Evolutionary conservation across 2,329 filamentous ascomycete genomes (phyloP).

Genomic region (Byssochlamys sp.): DNA sequence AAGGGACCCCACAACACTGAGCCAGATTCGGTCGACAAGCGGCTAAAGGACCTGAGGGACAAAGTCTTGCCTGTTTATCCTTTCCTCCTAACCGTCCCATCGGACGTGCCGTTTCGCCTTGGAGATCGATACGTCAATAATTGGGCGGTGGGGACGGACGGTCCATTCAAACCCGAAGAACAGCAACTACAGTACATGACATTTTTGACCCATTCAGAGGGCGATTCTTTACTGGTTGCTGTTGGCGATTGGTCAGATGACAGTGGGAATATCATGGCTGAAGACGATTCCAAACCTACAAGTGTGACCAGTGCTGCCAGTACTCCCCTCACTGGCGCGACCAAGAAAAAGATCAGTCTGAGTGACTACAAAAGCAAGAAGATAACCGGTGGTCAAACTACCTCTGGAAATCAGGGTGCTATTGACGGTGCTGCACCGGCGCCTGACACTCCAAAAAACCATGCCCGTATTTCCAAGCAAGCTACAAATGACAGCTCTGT

Average conservation of each 20-base stretch:
- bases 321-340: conserved; percentile 31
- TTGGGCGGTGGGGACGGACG: conserved; percentile 40
- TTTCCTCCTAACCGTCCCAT: conserved; percentile 38
- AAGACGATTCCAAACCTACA: conserved; percentile 27
- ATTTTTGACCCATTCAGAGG: conserved; percentile 49
- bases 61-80: conserved; percentile 36
- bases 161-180: conserved; percentile 47
- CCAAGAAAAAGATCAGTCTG: conserved; percentile 54
- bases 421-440: conserved; percentile 10
- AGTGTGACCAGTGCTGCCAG: conserved; percentile 26
- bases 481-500: neutral
- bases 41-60: conserved; percentile 32
- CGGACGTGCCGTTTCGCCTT: conserved; percentile 37
- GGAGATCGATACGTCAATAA: conserved; percentile 34
- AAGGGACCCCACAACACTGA: conserved; percentile 14
- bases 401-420: conserved; percentile 16
- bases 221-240: conserved; percentile 42
- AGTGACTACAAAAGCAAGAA: conserved; percentile 53
- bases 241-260: conserved; percentile 47
- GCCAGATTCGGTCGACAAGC: conserved; percentile 23
- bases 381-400: conserved; percentile 23
- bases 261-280: conserved; percentile 37
- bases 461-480: conserved; percentile 12
- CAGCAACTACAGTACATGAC: conserved; percentile 54
- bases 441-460: conserved; percentile 10